Evolutionary conservation across 1,139 yeast genomes (phyloP), one percentile per base, ranked within the genome.

Genomic region (Yamadazyma membranifaciens): DNA sequence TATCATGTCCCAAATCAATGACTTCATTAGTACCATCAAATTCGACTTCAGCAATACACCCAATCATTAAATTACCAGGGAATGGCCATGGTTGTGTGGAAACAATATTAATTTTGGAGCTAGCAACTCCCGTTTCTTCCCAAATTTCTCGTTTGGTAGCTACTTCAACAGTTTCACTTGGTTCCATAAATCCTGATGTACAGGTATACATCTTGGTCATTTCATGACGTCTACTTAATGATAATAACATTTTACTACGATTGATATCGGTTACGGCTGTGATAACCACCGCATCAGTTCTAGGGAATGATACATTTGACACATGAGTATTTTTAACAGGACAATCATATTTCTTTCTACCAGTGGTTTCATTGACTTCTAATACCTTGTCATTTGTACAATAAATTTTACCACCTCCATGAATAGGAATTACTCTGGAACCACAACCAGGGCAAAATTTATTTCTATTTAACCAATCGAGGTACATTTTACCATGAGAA

Each of bases 21-120:
- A 56, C 53, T 52, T 82, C 88, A 52, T 80, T 74, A 11, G 50
- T 60, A 0, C 83, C 85, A 49, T 81, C 73, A 54, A 79, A 80
- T 9, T 83, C 86, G 2, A 83, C 85, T 30, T 74, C 71, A 0
- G 87, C 96, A 43, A 89, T 60, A 60, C 97, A 89, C 9, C 98
- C 98, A 52, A 92, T 75, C 98, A 91, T 91, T 54, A 92, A 64
- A 57, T 86, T 89, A 0, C 88, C 88, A 1, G 98, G 98, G 63
- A 81, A 91, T 17, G 98, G 98, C 97, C 97, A 89, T 6, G 97
- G 96, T 61, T 89, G 97, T 7, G 92, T 78, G 56, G 80, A 71
- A 25, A 83, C 66, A 38, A 89, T 73, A 38, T 69, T 62, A 28
- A 89, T 83, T 33, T 71, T 66, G 30, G 76, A 69, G 39, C 86